Conservation (phyloP, 768 basidiomycete genomes). For the Mycena rosella region DNA sequence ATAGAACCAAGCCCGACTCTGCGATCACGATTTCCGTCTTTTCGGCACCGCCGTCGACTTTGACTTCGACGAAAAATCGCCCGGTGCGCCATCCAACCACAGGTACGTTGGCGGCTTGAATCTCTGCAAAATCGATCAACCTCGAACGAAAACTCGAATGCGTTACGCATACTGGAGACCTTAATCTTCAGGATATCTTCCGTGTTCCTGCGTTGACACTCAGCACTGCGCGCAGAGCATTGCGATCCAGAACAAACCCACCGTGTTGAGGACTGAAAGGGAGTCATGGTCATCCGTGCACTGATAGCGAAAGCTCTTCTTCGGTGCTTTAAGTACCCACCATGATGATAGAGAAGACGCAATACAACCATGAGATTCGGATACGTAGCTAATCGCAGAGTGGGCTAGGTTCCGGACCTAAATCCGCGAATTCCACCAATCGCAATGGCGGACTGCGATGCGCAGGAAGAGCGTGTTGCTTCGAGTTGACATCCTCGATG, state of each 20-base stretch:
- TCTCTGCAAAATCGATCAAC: slow-evolving; percentile 10
- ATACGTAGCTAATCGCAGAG: no score
- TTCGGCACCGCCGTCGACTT: background rate
- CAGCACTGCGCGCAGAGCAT: background rate
- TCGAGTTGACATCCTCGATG: no score
- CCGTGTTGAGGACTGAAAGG: background rate
- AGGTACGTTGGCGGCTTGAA: background rate
- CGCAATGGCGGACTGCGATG: no score
- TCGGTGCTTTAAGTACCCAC: no score
- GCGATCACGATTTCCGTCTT: slow-evolving; percentile 1
- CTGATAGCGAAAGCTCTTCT: no score
- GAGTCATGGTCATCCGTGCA: background rate
- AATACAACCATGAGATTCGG: no score
- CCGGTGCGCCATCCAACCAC: slow-evolving; percentile 1
- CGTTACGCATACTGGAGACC: background rate
- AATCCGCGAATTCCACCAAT: no score
- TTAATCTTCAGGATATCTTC: slow-evolving; percentile 4
- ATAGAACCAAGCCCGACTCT: background rate
- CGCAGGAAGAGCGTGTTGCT: no score
- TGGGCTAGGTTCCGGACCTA: no score
- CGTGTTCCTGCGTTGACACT: background rate
- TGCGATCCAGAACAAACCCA: background rate
- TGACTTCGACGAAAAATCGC: slow-evolving; percentile 4
- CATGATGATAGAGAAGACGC: no score
- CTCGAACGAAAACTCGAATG: background rate